phyloP scores from a whole-genome alignment of 2,329 filamentous ascomycete genomes.

The Fonsecaea erecta region DNA sequence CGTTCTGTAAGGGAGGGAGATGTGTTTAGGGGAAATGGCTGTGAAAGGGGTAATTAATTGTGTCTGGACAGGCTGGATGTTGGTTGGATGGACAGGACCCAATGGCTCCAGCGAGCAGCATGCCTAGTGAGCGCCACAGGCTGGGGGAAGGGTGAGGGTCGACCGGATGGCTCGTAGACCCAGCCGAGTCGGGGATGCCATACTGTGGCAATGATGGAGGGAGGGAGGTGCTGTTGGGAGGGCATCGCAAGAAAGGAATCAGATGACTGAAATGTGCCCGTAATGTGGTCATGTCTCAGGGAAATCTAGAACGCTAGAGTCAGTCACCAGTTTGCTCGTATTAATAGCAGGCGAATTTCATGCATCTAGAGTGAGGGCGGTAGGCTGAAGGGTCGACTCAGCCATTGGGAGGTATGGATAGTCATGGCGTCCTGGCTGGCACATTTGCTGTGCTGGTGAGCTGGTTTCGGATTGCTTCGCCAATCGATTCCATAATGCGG shows the following conservation, averaged over 20 bases:
- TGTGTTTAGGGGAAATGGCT: background rate
- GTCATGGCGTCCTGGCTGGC: background rate
- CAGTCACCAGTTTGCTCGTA: background rate
- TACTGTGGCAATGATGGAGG: background rate
- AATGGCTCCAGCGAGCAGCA: background rate
- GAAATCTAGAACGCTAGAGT: background rate
- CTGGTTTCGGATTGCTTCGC: conserved; percentile 1
- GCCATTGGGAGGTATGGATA: too few relatives aligned
- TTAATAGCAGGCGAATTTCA: background rate
- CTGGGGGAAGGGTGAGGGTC: background rate
- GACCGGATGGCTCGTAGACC: conserved; percentile 15
- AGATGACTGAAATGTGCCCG: background rate
- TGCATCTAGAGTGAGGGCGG: background rate
- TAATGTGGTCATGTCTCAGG: background rate
- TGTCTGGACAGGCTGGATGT: background rate
- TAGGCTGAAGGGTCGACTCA: background rate
- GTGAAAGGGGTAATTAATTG: background rate
- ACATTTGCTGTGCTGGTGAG: background rate
- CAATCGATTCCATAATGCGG: background rate
- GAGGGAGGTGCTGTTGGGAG: background rate
- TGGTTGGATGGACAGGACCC: conserved; percentile 3
- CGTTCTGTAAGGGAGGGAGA: background rate
- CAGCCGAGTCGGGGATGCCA: conserved; percentile 3
- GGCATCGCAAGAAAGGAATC: background rate
- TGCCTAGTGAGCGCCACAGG: background rate